Base-by-base conservation (phyloP, 345 rosid species). In the Citrus cavaleriei region DNA sequence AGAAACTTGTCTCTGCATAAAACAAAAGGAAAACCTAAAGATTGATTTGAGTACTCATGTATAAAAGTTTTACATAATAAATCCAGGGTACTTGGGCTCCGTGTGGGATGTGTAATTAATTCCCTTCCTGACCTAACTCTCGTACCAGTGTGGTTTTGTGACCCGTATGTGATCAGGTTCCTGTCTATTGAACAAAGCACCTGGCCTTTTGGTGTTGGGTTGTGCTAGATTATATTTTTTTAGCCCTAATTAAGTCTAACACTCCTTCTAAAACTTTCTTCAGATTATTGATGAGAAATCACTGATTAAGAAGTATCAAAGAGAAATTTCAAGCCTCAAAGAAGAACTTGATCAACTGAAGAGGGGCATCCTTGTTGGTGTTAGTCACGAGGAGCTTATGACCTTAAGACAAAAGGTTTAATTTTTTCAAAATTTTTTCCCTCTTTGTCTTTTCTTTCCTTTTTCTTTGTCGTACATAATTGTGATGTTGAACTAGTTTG, bases 231-330 rank as follows among this genome's bases (percentile, higher is more conserved):
- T 12, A 6, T 10, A 7, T 37, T 13, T 27, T 64, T 13, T 28
- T 22, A 30, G n/a, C 12, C 16, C 40, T 57, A 77, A 70, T 37
- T 80, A 54, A 76, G 49, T 77, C 75, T 77, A 24, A 73, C 73
- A 18, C 59, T 74, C 32, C 25, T 72, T 83, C 82, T 69, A 58
- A 68, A 75, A 18, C 68, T 49, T 42, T 63, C 42, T 82, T 30
- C 95, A 97, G 99, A 94, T 97, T 76, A 93, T 97, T 74, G 99
- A 97, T 87, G 99, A 97, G 81, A 97, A 94, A 80, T 97, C 99
- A 65, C 85, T 97, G 67, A 97, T 97, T 75, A 97, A 97, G 87
- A 97, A 97, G 85, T 97, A 97, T 84, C 99, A 97, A 79, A 92
- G 88, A 83, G 99, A 97, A 87, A 94, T 97, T 78, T 89, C 99